Percentiles rank a stretch among this genome's conserved stretches.
phyloP scores from a whole-genome alignment of 306 rosid genomes.

The Gastrolobium villosum region DNA sequence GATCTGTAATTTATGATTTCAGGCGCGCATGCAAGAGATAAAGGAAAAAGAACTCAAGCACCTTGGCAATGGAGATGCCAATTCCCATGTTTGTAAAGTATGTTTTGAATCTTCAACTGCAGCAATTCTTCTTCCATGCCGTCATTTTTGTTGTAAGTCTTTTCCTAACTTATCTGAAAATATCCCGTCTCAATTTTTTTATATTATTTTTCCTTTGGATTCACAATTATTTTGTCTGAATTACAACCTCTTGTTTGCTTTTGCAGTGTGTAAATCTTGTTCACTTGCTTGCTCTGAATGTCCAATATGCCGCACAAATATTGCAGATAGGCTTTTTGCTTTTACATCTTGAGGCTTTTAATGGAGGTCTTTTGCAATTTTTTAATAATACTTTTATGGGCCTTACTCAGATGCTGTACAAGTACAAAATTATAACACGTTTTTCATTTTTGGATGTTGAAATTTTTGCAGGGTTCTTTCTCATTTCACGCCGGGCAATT shows the following conservation, averaged over 20 bases:
- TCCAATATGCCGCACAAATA: constrained; percentile 92
- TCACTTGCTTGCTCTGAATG: constrained; percentile 99
- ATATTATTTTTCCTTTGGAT: constrained; percentile 23
- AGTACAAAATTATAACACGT: constrained; percentile 31
- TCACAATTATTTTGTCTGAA: constrained; percentile 27
- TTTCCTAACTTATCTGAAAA: constrained; percentile 18
- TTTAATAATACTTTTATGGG: not conserved
- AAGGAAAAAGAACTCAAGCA: constrained; percentile 90
- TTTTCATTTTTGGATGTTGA: constrained; percentile 37
- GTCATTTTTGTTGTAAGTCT: constrained; percentile 94
- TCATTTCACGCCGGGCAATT: constrained; percentile 66
- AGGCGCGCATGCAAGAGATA: constrained; percentile 99
- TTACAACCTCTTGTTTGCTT: constrained; percentile 35
- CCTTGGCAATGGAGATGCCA: constrained; percentile 84
- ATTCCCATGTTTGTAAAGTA: constrained; percentile 95
- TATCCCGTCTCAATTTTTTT: not conserved
- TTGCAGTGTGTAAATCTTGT: constrained; percentile 89
- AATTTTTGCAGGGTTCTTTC: constrained; percentile 63
- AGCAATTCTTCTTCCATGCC: constrained; percentile 96
- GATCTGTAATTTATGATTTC: constrained; percentile 42
- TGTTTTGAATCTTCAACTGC: constrained; percentile 97
- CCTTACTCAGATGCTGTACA: constrained; percentile 17
- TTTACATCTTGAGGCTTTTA: constrained; percentile 69
- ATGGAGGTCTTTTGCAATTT: constrained; percentile 58
- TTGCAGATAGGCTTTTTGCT: constrained; percentile 95